Evolutionary conservation across 257 asterid species (phyloP).

Genomic region (Solanum lycopersicoides): DNA sequence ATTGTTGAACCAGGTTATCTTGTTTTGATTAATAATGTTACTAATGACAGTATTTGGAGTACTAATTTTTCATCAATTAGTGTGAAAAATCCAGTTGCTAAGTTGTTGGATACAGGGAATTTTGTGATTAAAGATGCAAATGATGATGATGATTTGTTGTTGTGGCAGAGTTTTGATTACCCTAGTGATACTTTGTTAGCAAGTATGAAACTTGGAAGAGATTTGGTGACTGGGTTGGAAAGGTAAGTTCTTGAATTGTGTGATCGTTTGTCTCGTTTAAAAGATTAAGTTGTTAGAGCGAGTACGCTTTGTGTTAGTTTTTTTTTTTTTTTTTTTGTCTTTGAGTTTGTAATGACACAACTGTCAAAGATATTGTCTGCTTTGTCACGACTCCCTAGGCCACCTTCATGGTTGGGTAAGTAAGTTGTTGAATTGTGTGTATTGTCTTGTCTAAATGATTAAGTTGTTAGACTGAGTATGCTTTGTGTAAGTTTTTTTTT

Average conservation of each 20-base stretch:
- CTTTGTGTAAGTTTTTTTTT: too few relatives aligned
- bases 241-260: not conserved
- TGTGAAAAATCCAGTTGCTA: not conserved
- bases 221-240: not conserved
- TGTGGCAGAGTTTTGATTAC: conserved; percentile 9
- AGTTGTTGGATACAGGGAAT: conserved; percentile 1
- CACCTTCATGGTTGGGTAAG: not conserved
- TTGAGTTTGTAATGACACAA: not conserved
- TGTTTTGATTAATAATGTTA: not conserved
- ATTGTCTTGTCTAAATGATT: not conserved
- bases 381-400: not conserved
- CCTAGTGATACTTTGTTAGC: conserved; percentile 2
- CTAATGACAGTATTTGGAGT: not conserved
- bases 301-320: not conserved
- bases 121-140: not conserved
- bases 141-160: not conserved
- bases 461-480: too few relatives aligned
- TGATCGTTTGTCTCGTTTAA: not conserved
- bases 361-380: not conserved
- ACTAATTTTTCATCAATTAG: not conserved
- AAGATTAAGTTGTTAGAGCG: too few relatives aligned
- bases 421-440: not conserved
- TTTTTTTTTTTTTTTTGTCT: not conserved
- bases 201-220: not conserved
- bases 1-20: not conserved